phyloP scores from a whole-genome alignment of 768 basidiomycete genomes.

The Cystobasidium onofrii region DNA sequence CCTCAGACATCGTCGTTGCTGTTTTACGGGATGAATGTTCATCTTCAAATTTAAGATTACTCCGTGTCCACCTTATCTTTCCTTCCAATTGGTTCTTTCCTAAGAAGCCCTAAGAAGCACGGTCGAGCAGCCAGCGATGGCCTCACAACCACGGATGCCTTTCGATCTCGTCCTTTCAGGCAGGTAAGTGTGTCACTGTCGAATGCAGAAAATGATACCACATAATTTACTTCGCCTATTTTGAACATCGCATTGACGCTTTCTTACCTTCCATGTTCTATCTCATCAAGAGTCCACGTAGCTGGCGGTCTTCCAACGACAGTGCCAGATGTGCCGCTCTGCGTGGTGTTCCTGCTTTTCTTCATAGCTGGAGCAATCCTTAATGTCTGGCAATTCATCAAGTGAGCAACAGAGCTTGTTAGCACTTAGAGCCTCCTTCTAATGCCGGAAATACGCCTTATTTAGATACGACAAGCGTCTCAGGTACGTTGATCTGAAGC shows the following conservation, averaged over 20 bases:
- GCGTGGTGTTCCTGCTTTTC: constrained; percentile 5
- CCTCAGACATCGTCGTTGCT: no score
- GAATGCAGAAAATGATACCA: background rate
- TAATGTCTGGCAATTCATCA: constrained; percentile 8
- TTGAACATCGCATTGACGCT: no score
- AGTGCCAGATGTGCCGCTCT: constrained; percentile 25
- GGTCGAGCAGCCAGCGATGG: no score
- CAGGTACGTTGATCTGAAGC: background rate
- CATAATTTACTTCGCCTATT: no score
- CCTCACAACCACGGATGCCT: background rate
- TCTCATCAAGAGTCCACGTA: constrained; percentile 11
- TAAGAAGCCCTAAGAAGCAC: no score
- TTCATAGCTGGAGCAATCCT: constrained; percentile 12
- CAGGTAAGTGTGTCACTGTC: background rate
- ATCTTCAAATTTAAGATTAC: no score
- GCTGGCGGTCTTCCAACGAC: constrained; percentile 25
- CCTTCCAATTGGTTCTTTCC: no score
- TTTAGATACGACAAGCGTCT: constrained; percentile 21
- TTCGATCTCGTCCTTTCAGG: background rate
- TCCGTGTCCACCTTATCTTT: no score
- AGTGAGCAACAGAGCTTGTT: background rate
- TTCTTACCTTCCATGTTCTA: no score
- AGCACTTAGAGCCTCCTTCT: background rate
- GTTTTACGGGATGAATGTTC: no score
- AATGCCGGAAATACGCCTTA: background rate